phyloP scores from a whole-genome alignment of 2,329 filamentous ascomycete genomes.

The Talaromyces pinophilus region DNA sequence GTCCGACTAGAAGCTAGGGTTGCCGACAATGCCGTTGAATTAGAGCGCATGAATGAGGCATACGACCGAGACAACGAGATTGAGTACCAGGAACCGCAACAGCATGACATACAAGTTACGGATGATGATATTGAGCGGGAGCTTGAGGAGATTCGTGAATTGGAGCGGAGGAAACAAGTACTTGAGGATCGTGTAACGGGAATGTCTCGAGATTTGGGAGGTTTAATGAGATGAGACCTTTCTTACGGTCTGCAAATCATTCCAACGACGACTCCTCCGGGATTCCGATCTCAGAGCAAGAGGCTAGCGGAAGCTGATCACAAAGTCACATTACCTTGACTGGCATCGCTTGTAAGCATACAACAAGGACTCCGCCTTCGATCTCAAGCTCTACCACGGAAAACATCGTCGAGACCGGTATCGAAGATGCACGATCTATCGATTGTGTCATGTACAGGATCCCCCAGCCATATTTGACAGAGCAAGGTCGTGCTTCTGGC shows the following conservation, averaged over 20 bases:
- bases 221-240: conserved; percentile 54
- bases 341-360: background rate
- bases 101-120: conserved; percentile 35
- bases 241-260: background rate
- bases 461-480: background rate
- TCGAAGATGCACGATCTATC: background rate
- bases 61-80: conserved; percentile 59
- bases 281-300: background rate
- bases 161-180: conserved; percentile 63
- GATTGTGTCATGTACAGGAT: background rate
- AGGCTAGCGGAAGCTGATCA: background rate
- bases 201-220: conserved; percentile 69
- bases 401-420: background rate
- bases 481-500: background rate
- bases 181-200: conserved; percentile 66
- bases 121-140: conserved; percentile 49
- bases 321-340: background rate
- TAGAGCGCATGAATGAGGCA: conserved; percentile 70
- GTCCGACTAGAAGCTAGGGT: conserved; percentile 80
- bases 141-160: conserved; percentile 58
- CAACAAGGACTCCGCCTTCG: background rate
- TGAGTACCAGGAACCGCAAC: conserved; percentile 39
- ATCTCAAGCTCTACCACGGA: background rate
- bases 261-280: background rate
- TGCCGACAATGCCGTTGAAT: conserved; percentile 69